Evolutionary conservation across 352 stramenopile genomes (phyloP), one percentile per base, ranked within the genome.

Genomic region (Globisporangium polare): DNA sequence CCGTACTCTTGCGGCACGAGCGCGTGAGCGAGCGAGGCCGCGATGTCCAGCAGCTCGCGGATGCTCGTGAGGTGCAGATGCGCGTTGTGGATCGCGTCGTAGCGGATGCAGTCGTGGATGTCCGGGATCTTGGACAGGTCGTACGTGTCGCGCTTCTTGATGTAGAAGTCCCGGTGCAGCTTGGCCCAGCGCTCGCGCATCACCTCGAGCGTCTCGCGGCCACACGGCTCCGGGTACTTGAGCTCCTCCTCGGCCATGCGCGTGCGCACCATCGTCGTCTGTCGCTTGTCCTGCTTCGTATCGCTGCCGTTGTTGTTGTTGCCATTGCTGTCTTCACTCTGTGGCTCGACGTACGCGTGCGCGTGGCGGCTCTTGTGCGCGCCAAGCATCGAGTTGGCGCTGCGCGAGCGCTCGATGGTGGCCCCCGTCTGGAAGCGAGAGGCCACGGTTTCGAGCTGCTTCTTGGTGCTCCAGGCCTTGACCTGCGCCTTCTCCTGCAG

Each of bases 51-150:
- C 9, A 99, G 78, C 67, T 98, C 95, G 43, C 97, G 83, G 8
- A 94, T 83, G n/a, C 90, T 96, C 15, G 87, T 90, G 12, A 99
- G 71, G 53, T 95, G 88, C 35, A 99, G 64, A 64, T 98, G 89
- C 18, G 88, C 82, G 71, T 99, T 99, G 74, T 99, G 98, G 20
- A 99, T 85, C 53, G 97, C 94, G 76, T 99, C 97, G 71, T 98
- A 99, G 24, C 96, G 90, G 54, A 98, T 95, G 74, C 97, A 99
- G 74, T 99, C 97, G 73, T 99, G 97, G 49, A 99, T 97, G 63
- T 99, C 98, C 8, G 98, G 97, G 55, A 99, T 97, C 65, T 98
- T 92, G 8, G 88, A 97, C 37, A 99, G 70, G 68, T 99, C 96
- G 75, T 98, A 98, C 3, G 80, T 93, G 60, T 96, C 84, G 13